These are phyloP conservation scores for Dipteronia dyeriana DNA, from an alignment of 345 rosid species.

Conservation along the genomic window DNA sequence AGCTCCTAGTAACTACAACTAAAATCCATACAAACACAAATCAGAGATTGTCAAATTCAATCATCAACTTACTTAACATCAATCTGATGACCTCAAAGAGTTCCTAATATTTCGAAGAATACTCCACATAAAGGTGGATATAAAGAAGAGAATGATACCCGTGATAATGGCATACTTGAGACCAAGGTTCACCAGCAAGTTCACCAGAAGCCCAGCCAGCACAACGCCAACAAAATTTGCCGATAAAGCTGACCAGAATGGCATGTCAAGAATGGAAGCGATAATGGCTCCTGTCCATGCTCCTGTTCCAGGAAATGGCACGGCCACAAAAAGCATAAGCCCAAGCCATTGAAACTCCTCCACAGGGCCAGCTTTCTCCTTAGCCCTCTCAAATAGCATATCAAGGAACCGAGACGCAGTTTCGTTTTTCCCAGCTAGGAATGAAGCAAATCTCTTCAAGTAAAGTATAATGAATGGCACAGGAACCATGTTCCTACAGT, in stretches of 20 bases:
- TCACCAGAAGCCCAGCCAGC: constrained; percentile 79
- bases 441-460: constrained; percentile 66
- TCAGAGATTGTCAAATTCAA: not conserved
- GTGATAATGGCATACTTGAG: constrained; percentile 66
- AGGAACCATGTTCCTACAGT: constrained; percentile 89
- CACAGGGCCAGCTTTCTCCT: constrained; percentile 84
- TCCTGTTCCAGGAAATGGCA: constrained; percentile 96
- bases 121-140: constrained; percentile 87
- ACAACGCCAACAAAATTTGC: constrained; percentile 84
- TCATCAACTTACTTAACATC: constrained; percentile 12
- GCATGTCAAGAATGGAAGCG: constrained; percentile 88
- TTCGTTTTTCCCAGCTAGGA: constrained; percentile 61
- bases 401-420: constrained; percentile 59
- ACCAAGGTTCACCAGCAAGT: constrained; percentile 84
- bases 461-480: constrained; percentile 86
- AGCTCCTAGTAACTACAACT: not conserved
- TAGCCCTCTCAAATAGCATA: constrained; percentile 65
- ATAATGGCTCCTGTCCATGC: constrained; percentile 95
- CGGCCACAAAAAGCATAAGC: constrained; percentile 93
- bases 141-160: constrained; percentile 65
- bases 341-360: constrained; percentile 95
- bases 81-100: constrained; percentile 44
- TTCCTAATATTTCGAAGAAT: constrained; percentile 62
- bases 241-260: constrained; percentile 76
- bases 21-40: not conserved